These are phyloP conservation scores for Ormosia emarginata DNA, from an alignment of 306 rosid genomes.

Conservation along the genomic window DNA sequence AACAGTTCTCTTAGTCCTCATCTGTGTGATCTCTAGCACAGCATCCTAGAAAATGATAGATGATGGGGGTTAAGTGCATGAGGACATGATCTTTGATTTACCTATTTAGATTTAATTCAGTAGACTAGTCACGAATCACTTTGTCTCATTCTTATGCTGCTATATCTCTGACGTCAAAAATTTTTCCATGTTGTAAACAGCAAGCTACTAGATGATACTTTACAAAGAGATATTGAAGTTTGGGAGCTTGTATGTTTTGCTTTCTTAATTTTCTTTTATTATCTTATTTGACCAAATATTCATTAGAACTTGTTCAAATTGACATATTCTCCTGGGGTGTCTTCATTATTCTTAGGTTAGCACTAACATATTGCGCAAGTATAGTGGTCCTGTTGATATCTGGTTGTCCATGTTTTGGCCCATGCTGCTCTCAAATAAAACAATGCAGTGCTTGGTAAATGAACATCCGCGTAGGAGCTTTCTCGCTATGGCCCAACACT, in stretches of 20 bases:
- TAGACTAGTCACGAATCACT: background rate
- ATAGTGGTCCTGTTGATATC: constrained; percentile 78
- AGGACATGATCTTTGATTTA: background rate
- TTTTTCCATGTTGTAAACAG: constrained; percentile 39
- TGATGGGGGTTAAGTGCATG: constrained; percentile 10
- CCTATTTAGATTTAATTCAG: background rate
- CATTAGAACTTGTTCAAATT: background rate
- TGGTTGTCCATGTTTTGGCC: constrained; percentile 61
- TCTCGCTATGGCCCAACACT: constrained; percentile 80
- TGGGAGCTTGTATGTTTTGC: constrained; percentile 86
- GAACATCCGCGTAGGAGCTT: constrained; percentile 60
- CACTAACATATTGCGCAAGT: constrained; percentile 77
- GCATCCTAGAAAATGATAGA: constrained; percentile 4
- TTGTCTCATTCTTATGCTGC: constrained; percentile 23
- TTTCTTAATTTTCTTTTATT: background rate
- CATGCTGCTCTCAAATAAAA: constrained; percentile 42
- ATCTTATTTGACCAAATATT: background rate
- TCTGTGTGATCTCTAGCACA: constrained; percentile 5
- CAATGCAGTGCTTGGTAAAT: constrained; percentile 59
- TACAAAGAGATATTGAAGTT: constrained; percentile 53
- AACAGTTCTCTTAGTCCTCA: constrained; percentile 8
- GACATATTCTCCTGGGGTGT: background rate
- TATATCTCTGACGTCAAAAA: background rate
- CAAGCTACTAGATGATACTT: constrained; percentile 40
- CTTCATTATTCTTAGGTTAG: constrained; percentile 55